phyloP scores from a whole-genome alignment of 371 early-diverging fungal genomes.

The Saksenaea oblongispora region DNA sequence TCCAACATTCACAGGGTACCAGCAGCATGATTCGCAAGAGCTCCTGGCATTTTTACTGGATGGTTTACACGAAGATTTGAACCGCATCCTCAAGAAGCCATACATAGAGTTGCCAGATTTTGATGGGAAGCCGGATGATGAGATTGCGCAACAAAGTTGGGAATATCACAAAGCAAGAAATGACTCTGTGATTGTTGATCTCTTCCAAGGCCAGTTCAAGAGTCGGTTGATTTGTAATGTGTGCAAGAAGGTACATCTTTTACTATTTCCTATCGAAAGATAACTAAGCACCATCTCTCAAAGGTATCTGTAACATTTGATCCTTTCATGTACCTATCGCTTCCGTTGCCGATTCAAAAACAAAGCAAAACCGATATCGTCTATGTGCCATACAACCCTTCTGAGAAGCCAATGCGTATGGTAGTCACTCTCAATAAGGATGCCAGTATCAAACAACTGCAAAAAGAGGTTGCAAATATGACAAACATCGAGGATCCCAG shows the following conservation, averaged over 20 bases:
- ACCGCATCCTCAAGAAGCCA: constrained; percentile 70
- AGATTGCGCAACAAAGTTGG: constrained; percentile 62
- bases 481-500: constrained; percentile 46
- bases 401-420: constrained; percentile 28
- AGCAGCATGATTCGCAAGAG: constrained; percentile 79
- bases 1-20: constrained; percentile 66
- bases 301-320: constrained; percentile 68
- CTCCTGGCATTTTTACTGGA: constrained; percentile 62
- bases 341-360: constrained; percentile 64
- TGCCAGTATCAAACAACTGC: constrained; percentile 62
- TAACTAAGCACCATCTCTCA: not conserved
- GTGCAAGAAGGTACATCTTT: constrained; percentile 53
- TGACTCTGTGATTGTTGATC: constrained; percentile 74
- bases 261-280: not conserved
- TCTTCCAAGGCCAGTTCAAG: constrained; percentile 86
- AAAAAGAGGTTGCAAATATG: constrained; percentile 62
- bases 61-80: constrained; percentile 71
- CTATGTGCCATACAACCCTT: constrained; percentile 60
- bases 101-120: constrained; percentile 77
- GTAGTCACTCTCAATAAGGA: constrained; percentile 53
- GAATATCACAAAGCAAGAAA: constrained; percentile 64
- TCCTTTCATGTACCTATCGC: constrained; percentile 70
- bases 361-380: constrained; percentile 45
- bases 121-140: constrained; percentile 63
- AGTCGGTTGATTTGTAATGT: constrained; percentile 71